phyloP scores from a whole-genome alignment of 768 basidiomycete genomes.

The Chlorophyllum brunneum region DNA sequence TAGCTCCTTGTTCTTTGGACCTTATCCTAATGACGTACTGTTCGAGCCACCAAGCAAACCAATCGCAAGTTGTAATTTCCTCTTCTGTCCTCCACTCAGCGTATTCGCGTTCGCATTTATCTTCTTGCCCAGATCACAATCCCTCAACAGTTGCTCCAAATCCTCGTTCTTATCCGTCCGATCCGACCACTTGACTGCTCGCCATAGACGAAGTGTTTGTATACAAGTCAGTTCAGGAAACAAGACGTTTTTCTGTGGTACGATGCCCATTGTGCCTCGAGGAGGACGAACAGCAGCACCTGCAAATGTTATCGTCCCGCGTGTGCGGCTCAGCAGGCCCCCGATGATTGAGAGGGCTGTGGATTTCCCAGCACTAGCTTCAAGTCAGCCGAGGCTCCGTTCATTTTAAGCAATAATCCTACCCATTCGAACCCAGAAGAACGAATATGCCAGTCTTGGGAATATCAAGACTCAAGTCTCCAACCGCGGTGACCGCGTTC shows the following conservation, averaged over 20 bases:
- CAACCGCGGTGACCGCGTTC: slow-evolving; percentile 54
- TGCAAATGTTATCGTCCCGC: slow-evolving; percentile 54
- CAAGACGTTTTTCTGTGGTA: slow-evolving; percentile 81
- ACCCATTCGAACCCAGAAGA: slow-evolving; percentile 71
- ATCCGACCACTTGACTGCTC: slow-evolving; percentile 62
- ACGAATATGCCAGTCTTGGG: slow-evolving; percentile 77
- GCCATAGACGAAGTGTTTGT: slow-evolving; percentile 72
- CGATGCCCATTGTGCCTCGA: slow-evolving; percentile 68
- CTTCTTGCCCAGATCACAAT: slow-evolving; percentile 73
- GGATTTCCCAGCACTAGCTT: slow-evolving; percentile 68
- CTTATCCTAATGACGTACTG: slow-evolving; percentile 34
- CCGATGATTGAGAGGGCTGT: slow-evolving; percentile 67
- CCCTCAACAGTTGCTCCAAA: slow-evolving; percentile 56
- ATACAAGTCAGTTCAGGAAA: slow-evolving; percentile 73
- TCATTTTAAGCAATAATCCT: slow-evolving; percentile 6
- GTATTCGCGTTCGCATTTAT: slow-evolving; percentile 61
- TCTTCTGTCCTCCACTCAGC: slow-evolving; percentile 77
- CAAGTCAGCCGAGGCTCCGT: neutral
- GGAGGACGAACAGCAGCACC: slow-evolving; percentile 51
- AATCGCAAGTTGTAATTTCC: slow-evolving; percentile 81
- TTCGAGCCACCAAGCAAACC: slow-evolving; percentile 75
- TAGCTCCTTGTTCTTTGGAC: neutral
- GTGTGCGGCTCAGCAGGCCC: slow-evolving; percentile 53
- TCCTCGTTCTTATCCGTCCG: slow-evolving; percentile 47
- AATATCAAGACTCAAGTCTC: slow-evolving; percentile 62